phyloP scores from a whole-genome alignment of 2,329 filamentous ascomycete genomes.

The Colletotrichum caudatum region DNA sequence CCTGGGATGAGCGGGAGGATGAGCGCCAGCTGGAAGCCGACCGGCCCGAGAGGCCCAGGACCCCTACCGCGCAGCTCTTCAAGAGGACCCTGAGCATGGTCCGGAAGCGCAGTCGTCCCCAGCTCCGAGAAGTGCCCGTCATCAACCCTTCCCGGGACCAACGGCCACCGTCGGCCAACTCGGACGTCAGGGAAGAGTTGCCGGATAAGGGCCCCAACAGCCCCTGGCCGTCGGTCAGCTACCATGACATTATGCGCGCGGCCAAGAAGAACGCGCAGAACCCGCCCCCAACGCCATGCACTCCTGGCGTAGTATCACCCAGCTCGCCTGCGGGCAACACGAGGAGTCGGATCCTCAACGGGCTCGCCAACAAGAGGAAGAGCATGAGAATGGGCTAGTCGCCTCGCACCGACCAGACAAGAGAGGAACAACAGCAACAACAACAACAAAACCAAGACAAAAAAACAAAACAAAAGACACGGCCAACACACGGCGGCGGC shows the following conservation, averaged over 20 bases:
- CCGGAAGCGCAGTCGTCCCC: slow-evolving; percentile 66
- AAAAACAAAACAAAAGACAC: background rate
- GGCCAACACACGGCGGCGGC: slow-evolving; percentile 21
- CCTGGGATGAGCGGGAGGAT: slow-evolving; percentile 47
- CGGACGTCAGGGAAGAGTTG: slow-evolving; percentile 49
- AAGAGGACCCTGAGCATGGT: slow-evolving; percentile 67
- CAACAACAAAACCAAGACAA: background rate
- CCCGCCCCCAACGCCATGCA: slow-evolving; percentile 40
- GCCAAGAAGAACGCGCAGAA: slow-evolving; percentile 57
- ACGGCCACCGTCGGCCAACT: slow-evolving; percentile 51
- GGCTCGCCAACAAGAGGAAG: slow-evolving; percentile 54
- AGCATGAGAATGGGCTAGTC: slow-evolving; percentile 52
- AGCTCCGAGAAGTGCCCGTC: slow-evolving; percentile 53
- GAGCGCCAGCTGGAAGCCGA: slow-evolving; percentile 46
- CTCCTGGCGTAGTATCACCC: slow-evolving; percentile 48
- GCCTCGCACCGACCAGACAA: slow-evolving; percentile 7
- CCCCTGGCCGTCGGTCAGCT: slow-evolving; percentile 54
- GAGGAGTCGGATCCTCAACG: slow-evolving; percentile 50
- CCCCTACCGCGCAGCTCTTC: slow-evolving; percentile 59
- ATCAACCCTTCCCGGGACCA: slow-evolving; percentile 52
- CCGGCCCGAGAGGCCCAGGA: slow-evolving; percentile 55
- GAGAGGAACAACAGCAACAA: slow-evolving; percentile 16
- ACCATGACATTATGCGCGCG: slow-evolving; percentile 60
- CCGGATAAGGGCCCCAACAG: slow-evolving; percentile 45
- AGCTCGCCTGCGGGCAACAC: slow-evolving; percentile 45